These are phyloP conservation scores for Coemansia asiatica DNA, from an alignment of 192 early-diverging fungal genomes.

Conservation along the genomic window DNA sequence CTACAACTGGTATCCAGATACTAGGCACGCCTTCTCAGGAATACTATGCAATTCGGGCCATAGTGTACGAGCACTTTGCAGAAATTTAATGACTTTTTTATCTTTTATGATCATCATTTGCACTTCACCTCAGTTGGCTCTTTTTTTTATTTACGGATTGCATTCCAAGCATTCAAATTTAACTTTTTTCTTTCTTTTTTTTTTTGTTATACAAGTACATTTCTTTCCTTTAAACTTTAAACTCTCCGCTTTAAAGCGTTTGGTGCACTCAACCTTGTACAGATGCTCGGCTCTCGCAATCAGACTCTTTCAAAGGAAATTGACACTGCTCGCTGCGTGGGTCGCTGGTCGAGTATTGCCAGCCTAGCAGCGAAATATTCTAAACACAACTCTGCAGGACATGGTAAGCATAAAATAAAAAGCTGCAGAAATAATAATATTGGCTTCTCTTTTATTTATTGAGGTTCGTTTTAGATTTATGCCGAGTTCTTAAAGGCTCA, in stretches of 20 bases:
- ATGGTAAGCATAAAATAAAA: conserved; percentile 21
- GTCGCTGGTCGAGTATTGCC: conserved; percentile 33
- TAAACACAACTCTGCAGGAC: conserved; percentile 23
- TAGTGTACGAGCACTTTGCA: conserved; percentile 53
- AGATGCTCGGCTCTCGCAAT: conserved; percentile 39
- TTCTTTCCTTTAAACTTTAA: background rate
- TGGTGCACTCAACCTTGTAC: background rate
- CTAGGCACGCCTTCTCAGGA: conserved; percentile 51
- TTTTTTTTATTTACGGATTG: background rate
- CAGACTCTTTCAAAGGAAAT: conserved; percentile 50
- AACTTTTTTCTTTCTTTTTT: background rate
- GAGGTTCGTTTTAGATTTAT: no score
- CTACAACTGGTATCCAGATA: conserved; percentile 32
- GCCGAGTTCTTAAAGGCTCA: no score
- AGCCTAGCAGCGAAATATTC: conserved; percentile 35
- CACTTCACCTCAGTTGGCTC: background rate
- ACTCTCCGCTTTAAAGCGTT: background rate
- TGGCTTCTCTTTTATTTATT: no score
- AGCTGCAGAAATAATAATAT: background rate
- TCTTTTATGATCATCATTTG: background rate
- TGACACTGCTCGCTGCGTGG: conserved; percentile 54
- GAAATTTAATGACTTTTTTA: conserved; percentile 14
- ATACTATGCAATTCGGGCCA: conserved; percentile 51
- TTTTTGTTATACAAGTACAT: background rate
- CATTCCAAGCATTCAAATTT: background rate